Percentiles rank a stretch among this genome's conserved stretches.
phyloP scores from a whole-genome alignment of 2,329 filamentous ascomycete genomes.

The Phialemonium atrogriseum region DNA sequence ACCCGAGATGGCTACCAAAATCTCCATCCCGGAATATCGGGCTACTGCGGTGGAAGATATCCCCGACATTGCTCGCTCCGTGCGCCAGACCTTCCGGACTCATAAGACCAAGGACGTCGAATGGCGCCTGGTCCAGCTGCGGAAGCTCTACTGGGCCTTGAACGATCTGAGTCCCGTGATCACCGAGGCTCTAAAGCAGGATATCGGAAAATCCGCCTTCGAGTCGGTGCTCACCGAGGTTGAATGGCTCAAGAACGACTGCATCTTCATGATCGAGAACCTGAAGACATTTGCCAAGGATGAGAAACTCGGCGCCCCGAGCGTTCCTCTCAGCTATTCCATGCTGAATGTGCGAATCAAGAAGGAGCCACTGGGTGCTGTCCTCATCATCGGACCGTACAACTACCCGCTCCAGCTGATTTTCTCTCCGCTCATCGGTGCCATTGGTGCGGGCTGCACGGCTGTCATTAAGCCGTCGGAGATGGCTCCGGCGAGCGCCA shows the following conservation, averaged over 20 bases:
- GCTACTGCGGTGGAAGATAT: slow-evolving; percentile 61
- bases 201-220: slow-evolving; percentile 69
- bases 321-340: slow-evolving; percentile 61
- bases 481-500: slow-evolving; percentile 65
- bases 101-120: slow-evolving; percentile 76
- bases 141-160: slow-evolving; percentile 90
- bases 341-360: slow-evolving; percentile 66
- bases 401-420: slow-evolving; percentile 87
- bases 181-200: slow-evolving; percentile 64
- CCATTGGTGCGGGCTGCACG: slow-evolving; percentile 87
- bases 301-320: slow-evolving; percentile 52
- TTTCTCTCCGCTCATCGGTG: slow-evolving; percentile 72
- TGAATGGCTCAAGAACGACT: slow-evolving; percentile 72
- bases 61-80: slow-evolving; percentile 46
- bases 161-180: slow-evolving; percentile 70
- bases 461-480: slow-evolving; percentile 89
- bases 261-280: slow-evolving; percentile 68
- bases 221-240: slow-evolving; percentile 71
- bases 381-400: slow-evolving; percentile 84
- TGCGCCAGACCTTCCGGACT: slow-evolving; percentile 63
- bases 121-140: slow-evolving; percentile 77
- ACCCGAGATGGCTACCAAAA: slow-evolving; percentile 29
- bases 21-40: slow-evolving; percentile 41
- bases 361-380: slow-evolving; percentile 79
- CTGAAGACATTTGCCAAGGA: slow-evolving; percentile 78